Evolutionary conservation across 2,329 filamentous ascomycete genomes (phyloP).

Genomic region (Hymenoscyphus linearis): DNA sequence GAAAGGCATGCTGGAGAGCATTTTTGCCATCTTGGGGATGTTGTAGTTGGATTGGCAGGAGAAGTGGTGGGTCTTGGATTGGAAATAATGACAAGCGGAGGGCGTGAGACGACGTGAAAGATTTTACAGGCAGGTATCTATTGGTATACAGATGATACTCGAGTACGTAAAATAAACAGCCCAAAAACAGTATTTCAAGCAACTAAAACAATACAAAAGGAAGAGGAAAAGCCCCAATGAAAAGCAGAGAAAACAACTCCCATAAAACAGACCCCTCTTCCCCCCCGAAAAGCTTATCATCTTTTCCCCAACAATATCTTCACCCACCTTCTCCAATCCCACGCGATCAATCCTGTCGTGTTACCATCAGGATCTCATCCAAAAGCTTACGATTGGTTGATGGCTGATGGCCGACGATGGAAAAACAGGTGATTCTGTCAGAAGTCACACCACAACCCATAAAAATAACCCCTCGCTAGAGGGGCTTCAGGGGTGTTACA

Average conservation of each 20-base stretch:
- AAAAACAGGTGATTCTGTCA: neutral
- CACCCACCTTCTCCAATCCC: neutral
- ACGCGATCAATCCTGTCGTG: neutral
- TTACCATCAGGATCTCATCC: neutral
- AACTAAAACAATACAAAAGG: neutral
- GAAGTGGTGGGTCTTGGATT: neutral
- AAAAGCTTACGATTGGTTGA: neutral
- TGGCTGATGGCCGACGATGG: neutral
- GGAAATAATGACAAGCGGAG: neutral
- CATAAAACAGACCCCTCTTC: neutral
- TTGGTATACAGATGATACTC: no score
- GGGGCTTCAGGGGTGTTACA: neutral
- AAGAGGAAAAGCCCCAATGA: neutral
- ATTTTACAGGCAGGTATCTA: neutral
- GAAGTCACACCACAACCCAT: neutral
- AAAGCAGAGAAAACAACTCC: neutral
- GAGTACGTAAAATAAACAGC: neutral
- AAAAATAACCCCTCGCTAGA: neutral
- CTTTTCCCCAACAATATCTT: slow-evolving; percentile 6
- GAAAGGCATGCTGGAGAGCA: slow-evolving; percentile 1
- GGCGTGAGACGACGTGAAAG: neutral
- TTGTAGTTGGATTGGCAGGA: neutral
- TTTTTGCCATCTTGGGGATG: neutral
- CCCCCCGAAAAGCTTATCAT: neutral
- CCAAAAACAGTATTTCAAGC: neutral